These are phyloP conservation scores for Parathielavia hyrcaniae DNA, from an alignment of 495 filamentous ascomycete species.

Conservation along the genomic window DNA sequence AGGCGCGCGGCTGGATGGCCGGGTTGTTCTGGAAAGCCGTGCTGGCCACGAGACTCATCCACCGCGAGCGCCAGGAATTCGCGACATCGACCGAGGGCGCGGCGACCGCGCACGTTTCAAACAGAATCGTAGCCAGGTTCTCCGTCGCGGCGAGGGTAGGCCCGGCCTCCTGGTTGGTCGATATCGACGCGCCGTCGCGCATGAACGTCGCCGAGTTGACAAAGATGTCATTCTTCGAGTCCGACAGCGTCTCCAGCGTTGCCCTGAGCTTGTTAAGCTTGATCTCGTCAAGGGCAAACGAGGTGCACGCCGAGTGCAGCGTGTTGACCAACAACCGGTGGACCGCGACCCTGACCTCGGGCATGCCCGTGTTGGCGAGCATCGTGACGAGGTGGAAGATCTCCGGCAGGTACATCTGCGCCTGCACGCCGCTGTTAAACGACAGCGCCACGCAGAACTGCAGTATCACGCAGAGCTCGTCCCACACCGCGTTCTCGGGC, in stretches of 20 bases:
- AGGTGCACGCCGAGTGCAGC: constrained; percentile 59
- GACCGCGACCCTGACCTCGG: constrained; percentile 50
- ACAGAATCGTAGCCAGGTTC: constrained; percentile 48
- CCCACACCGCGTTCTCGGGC: constrained; percentile 58
- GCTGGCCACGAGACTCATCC: constrained; percentile 64
- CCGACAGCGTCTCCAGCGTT: constrained; percentile 50
- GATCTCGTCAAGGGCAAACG: constrained; percentile 51
- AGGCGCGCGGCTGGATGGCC: constrained; percentile 59
- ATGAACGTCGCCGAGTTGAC: constrained; percentile 34
- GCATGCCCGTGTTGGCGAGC: constrained; percentile 54
- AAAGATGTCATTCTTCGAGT: constrained; percentile 47
- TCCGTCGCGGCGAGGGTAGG: constrained; percentile 48
- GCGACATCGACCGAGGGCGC: constrained; percentile 57
- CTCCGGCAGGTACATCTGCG: constrained; percentile 58
- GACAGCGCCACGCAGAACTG: constrained; percentile 58
- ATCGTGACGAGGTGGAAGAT: constrained; percentile 63
- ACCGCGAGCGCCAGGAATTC: constrained; percentile 62
- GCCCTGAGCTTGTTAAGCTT: constrained; percentile 47
- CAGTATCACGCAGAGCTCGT: constrained; percentile 56
- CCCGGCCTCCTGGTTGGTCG: constrained; percentile 43
- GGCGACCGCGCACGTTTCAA: constrained; percentile 55
- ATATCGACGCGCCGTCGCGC: constrained; percentile 41
- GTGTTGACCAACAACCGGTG: constrained; percentile 57
- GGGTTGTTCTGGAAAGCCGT: constrained; percentile 67
- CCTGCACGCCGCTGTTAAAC: constrained; percentile 57